These are phyloP conservation scores for Cubamyces lactineus DNA, from an alignment of 768 basidiomycete genomes.

Conservation along the genomic window DNA sequence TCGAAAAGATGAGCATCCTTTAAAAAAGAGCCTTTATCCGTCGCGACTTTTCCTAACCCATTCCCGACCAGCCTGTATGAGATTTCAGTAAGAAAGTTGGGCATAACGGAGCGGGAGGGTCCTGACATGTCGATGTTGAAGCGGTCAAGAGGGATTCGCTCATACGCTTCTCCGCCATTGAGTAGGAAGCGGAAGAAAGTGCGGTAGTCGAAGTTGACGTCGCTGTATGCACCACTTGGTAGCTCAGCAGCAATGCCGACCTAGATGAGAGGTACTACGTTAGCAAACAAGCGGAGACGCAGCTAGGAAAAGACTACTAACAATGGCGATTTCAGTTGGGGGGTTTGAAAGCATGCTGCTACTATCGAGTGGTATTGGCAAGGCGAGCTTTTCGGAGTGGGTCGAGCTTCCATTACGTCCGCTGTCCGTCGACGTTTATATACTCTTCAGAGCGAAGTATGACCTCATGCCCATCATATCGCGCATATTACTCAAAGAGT, in stretches of 20 bases:
- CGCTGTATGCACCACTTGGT: constrained; percentile 36
- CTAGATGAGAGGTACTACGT: constrained; percentile 19
- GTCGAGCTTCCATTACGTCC: too few relatives aligned
- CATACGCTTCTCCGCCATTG: constrained; percentile 37
- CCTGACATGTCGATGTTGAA: constrained; percentile 41
- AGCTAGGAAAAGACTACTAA: too few relatives aligned
- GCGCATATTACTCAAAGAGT: too few relatives aligned
- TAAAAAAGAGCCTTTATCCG: constrained; percentile 41
- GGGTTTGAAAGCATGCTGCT: too few relatives aligned
- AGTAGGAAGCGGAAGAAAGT: constrained; percentile 43
- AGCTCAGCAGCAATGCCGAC: constrained; percentile 45
- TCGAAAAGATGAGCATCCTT: constrained; percentile 44
- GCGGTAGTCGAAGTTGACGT: constrained; percentile 39
- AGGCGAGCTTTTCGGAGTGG: too few relatives aligned
- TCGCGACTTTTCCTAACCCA: constrained; percentile 23
- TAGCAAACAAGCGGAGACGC: too few relatives aligned
- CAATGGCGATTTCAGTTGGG: too few relatives aligned
- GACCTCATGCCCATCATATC: too few relatives aligned
- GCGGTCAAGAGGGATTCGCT: constrained; percentile 36
- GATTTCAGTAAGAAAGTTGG: not conserved
- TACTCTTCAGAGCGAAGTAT: too few relatives aligned
- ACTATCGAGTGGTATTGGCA: too few relatives aligned
- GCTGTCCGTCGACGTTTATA: too few relatives aligned
- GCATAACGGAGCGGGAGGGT: not conserved
- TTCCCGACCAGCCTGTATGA: not conserved